Base-by-base conservation (phyloP, 768 basidiomycete species). In the Leccinum subtestaceum region DNA sequence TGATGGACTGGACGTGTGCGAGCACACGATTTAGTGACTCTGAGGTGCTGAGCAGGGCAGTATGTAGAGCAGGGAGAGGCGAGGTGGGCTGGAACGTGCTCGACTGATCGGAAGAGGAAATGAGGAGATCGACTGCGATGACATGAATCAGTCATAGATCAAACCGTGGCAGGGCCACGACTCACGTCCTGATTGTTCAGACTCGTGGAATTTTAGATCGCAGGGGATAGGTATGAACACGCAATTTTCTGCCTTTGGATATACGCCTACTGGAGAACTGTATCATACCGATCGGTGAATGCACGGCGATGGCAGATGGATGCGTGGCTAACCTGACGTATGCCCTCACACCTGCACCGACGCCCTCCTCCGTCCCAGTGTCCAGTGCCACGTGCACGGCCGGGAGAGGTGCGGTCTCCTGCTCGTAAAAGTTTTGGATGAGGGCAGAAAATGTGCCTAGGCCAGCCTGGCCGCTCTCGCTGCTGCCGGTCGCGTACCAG, bases 341-440 rank as follows among this genome's bases (percentile, higher is more conserved):
- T 34, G 93, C 93, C 71, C 88, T 88, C 2, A 96, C 88, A 47
- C 93, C 89, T 6, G 94, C 83, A 19, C 77, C 80, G 58, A 80
- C 72, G 11, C 80, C 81, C 52, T 76, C 81, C 61, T 87, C 86
- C 4, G 86, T 79, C 19, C 91, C 89, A 9, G 95, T 95, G 75
- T 96, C 92, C 38, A 98, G 78, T 5, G 94, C 88, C 56, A 98
- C 80, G 72, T 98, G 95, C 51, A 98, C 84, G 3, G 96, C 94
- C 32, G 88, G 92, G 71, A 89, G 85, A 3, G 94, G 91, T 0
- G 85, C 80, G 5, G 93, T 93, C 75, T 98, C 94, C 81, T 91
- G 87, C 43, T 91, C 86, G 75, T 97, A 98, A 78, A 97, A 97
- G 75, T 95, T 94, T 81, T 98, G 96, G 70, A 98, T 95, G 65